Evolutionary conservation across 2,329 filamentous ascomycete species (phyloP).

Genomic region (Xylariales sp.): DNA sequence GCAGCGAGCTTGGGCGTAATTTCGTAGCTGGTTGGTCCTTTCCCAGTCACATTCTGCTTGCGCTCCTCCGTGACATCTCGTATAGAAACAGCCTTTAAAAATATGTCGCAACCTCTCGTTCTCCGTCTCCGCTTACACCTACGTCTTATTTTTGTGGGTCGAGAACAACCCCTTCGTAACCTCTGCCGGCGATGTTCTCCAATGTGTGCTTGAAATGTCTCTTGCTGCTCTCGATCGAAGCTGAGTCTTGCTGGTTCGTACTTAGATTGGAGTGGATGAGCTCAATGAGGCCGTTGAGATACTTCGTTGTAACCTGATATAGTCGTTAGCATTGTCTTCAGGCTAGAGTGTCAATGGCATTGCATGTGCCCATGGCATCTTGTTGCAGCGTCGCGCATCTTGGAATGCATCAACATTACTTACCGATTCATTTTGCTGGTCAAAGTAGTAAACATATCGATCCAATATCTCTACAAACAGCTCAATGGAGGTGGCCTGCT

Average conservation of each 20-base stretch:
- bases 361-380: no score
- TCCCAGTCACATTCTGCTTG: neutral
- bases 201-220: constrained; percentile 93
- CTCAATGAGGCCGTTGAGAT: constrained; percentile 95
- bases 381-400: no score
- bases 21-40: neutral
- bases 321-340: constrained; percentile 6
- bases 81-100: no score
- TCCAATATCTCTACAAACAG: constrained; percentile 98
- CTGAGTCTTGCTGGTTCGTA: constrained; percentile 76
- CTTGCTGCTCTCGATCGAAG: constrained; percentile 80
- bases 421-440: constrained; percentile 95
- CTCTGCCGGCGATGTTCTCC: constrained; percentile 86
- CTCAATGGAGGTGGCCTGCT: constrained; percentile 93
- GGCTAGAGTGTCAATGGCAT: no score
- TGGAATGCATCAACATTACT: constrained; percentile 16
- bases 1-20: no score
- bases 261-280: constrained; percentile 95
- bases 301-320: constrained; percentile 79
- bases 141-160: constrained; percentile 43
- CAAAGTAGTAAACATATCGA: constrained; percentile 98
- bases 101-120: no score
- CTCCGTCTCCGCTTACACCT: neutral
- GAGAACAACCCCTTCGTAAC: constrained; percentile 88
- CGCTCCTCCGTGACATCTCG: no score